A percentile compares a stretch with the other conserved stretches of the same genome.
Evolutionary conservation across 768 basidiomycete genomes (phyloP).

Genomic region (Suillus spraguei): DNA sequence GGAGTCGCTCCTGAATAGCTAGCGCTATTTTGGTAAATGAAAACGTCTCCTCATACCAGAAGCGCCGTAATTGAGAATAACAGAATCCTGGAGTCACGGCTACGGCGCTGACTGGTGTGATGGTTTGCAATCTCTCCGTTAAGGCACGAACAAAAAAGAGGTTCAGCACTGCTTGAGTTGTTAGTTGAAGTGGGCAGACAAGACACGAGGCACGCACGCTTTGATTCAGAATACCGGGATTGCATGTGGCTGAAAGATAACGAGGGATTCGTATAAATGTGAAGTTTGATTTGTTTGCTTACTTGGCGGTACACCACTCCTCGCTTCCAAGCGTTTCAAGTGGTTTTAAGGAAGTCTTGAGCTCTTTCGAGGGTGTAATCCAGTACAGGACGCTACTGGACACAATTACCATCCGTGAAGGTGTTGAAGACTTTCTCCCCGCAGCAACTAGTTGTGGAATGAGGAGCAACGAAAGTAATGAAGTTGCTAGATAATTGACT

Average conservation of each 20-base stretch:
- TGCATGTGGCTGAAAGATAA: constrained; percentile 18
- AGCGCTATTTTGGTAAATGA: not conserved
- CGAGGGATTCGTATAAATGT: not conserved
- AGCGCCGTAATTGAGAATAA: constrained; percentile 26
- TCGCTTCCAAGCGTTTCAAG: constrained; percentile 27
- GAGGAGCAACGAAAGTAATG: constrained; percentile 34
- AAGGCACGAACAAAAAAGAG: constrained; percentile 35
- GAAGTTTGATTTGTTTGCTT: constrained; percentile 7
- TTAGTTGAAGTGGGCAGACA: not conserved
- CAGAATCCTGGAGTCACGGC: constrained; percentile 35
- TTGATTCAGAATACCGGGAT: constrained; percentile 26
- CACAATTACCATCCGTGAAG: constrained; percentile 33
- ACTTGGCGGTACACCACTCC: constrained; percentile 25
- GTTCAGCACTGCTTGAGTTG: constrained; percentile 26
- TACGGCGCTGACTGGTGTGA: constrained; percentile 26
- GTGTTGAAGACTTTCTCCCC: constrained; percentile 22
- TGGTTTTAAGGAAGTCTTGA: constrained; percentile 23
- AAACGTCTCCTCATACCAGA: not conserved
- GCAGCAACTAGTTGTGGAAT: constrained; percentile 34
- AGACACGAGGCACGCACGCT: constrained; percentile 23
- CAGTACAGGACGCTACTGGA: constrained; percentile 32
- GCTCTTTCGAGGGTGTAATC: constrained; percentile 20
- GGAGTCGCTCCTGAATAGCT: constrained; percentile 14
- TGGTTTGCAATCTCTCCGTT: constrained; percentile 20
- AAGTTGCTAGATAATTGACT: constrained; percentile 37